phyloP scores from a whole-genome alignment of 441 rosid species.

The Adansonia madagascariensis region DNA sequence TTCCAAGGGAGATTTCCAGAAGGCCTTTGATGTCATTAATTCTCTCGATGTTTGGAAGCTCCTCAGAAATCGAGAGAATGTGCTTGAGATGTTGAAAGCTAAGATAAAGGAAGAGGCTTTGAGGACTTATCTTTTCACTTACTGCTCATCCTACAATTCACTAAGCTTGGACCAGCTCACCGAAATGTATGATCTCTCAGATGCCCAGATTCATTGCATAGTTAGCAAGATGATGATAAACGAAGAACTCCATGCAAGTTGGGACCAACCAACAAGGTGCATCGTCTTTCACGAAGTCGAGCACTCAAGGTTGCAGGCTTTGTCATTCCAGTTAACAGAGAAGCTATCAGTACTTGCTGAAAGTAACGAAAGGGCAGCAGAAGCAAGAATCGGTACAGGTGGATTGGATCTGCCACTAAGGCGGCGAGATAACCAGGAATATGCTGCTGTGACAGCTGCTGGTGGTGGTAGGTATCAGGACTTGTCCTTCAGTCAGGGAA shows the following conservation, averaged over 20 bases:
- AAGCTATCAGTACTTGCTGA: not conserved
- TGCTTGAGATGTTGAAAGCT: not conserved
- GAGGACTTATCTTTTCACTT: not conserved
- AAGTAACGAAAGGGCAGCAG: not conserved
- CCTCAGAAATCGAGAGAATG: not conserved
- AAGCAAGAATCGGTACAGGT: not conserved
- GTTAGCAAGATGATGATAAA: not conserved
- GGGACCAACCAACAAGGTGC: not conserved
- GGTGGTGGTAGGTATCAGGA: not conserved
- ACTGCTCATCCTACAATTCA: not conserved
- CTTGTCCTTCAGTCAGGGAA: not conserved
- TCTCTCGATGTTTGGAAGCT: not conserved
- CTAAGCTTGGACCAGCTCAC: not conserved
- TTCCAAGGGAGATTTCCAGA: not conserved
- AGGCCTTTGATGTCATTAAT: not conserved
- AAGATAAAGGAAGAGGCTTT: not conserved
- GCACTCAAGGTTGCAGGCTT: not conserved
- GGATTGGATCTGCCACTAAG: not conserved
- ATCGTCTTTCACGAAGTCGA: not conserved
- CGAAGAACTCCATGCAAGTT: not conserved
- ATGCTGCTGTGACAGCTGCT: not conserved
- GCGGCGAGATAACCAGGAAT: not conserved
- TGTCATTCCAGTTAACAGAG: not conserved
- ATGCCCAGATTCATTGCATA: not conserved
- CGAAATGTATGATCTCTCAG: not conserved